Percentiles rank a stretch among this genome's conserved stretches.
phyloP scores from a whole-genome alignment of 2,329 filamentous ascomycete species.

The Fonsecaea pedrosoi region DNA sequence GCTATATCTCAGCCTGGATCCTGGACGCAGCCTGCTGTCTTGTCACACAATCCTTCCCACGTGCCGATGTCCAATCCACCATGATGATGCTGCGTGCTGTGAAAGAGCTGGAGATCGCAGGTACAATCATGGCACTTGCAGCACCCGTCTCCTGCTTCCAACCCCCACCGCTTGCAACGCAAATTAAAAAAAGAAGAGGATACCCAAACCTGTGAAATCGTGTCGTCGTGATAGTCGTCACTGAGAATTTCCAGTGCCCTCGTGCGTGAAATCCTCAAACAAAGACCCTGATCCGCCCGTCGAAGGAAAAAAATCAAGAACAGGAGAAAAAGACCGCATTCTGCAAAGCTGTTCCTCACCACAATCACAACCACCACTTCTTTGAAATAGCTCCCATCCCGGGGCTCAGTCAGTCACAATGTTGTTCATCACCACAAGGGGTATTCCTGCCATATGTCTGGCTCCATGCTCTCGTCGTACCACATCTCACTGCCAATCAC shows the following conservation, averaged over 20 bases:
- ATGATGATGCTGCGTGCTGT: not conserved
- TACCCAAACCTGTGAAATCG: conserved; percentile 6
- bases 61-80: not conserved
- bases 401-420: not conserved
- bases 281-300: not conserved
- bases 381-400: not conserved
- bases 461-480: conserved; percentile 12
- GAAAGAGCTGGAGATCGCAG: not conserved
- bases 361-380: conserved; percentile 2
- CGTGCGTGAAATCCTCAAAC: not conserved
- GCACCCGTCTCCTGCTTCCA: not conserved
- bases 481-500: conserved; percentile 9
- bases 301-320: not conserved
- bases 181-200: not conserved
- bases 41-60: not conserved
- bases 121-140: not conserved
- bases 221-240: conserved; percentile 7
- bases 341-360: not conserved
- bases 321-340: conserved; percentile 7
- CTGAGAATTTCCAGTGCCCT: not conserved
- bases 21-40: not conserved
- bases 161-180: not conserved
- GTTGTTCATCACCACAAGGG: conserved; percentile 16
- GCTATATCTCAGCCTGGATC: not conserved
- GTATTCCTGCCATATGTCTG: conserved; percentile 15